Conservation (phyloP, 805 yeast genomes). For the Grigorovia yakushimaensis region DNA sequence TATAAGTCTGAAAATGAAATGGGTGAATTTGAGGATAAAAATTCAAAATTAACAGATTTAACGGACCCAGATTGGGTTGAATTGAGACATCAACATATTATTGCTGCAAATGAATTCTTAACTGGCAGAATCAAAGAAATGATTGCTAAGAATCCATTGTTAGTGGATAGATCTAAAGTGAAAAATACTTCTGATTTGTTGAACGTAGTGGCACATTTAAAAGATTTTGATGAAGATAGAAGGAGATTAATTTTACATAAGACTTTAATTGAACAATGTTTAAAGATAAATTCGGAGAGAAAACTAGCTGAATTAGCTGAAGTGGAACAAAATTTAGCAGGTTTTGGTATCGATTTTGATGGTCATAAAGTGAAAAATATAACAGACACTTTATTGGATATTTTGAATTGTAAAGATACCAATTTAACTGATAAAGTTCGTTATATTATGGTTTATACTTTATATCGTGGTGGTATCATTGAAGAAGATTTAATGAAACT, state of each 20-base stretch:
- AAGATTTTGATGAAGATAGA: slow-evolving; percentile 60
- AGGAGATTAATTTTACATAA: slow-evolving; percentile 51
- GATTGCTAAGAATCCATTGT: slow-evolving; percentile 60
- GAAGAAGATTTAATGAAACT: slow-evolving; percentile 65
- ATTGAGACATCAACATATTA: slow-evolving; percentile 64
- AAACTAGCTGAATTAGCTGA: slow-evolving; percentile 67
- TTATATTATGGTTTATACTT: slow-evolving; percentile 60
- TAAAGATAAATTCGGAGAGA: slow-evolving; percentile 47
- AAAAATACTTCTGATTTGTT: slow-evolving; percentile 61
- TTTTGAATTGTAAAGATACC: slow-evolving; percentile 41
- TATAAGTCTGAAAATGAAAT: slow-evolving; percentile 49
- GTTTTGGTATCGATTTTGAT: slow-evolving; percentile 60
- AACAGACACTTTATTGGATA: slow-evolving; percentile 49
- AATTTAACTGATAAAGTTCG: slow-evolving; percentile 63
- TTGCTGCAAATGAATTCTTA: slow-evolving; percentile 59
- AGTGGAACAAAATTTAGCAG: slow-evolving; percentile 73
- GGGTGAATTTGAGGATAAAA: slow-evolving; percentile 35
- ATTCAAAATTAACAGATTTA: slow-evolving; percentile 43
- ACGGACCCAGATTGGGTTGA: slow-evolving; percentile 62
- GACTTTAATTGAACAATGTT: slow-evolving; percentile 53
- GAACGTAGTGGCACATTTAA: slow-evolving; percentile 62
- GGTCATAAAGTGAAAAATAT: slow-evolving; percentile 52
- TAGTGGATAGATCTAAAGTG: slow-evolving; percentile 58
- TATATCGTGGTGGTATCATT: slow-evolving; percentile 74
- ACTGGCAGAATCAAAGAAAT: slow-evolving; percentile 52